These are phyloP conservation scores for Recurvomyces mirabilis DNA, from an alignment of 495 filamentous ascomycete genomes.

Conservation along the genomic window DNA sequence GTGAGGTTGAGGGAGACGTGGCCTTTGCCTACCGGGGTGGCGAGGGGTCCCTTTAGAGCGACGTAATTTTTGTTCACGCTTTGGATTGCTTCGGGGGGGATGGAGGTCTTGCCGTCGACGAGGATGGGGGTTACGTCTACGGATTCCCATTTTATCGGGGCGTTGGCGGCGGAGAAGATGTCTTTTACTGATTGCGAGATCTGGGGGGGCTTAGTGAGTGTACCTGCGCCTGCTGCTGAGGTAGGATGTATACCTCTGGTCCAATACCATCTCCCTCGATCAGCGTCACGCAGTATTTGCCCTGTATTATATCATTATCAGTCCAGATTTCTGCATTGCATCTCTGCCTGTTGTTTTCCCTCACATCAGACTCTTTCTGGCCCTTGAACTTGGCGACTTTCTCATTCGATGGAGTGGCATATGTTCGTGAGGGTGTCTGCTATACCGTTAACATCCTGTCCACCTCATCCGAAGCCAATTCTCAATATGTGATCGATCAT, in stretches of 20 bases:
- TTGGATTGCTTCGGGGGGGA: constrained; percentile 79
- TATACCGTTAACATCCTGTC: neutral
- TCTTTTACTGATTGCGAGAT: constrained; percentile 96
- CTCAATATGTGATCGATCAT: constrained; percentile 4
- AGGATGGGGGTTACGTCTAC: constrained; percentile 89
- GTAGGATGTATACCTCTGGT: constrained; percentile 32
- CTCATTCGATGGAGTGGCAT: constrained; percentile 44
- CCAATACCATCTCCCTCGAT: constrained; percentile 99
- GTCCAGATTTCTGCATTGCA: constrained; percentile 15
- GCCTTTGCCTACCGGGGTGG: constrained; percentile 94
- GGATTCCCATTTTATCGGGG: constrained; percentile 90
- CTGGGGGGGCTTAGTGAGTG: constrained; percentile 35
- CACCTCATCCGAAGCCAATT: neutral
- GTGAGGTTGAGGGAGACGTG: constrained; percentile 98
- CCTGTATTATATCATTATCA: constrained; percentile 44
- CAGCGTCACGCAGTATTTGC: constrained; percentile 86
- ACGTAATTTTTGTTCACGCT: constrained; percentile 88
- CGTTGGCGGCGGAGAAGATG: constrained; percentile 89
- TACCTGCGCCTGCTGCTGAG: neutral
- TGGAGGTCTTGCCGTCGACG: constrained; percentile 86
- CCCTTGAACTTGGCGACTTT: constrained; percentile 89
- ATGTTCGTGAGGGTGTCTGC: constrained; percentile 30
- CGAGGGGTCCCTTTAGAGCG: constrained; percentile 92
- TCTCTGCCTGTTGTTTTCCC: constrained; percentile 21
- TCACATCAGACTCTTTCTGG: constrained; percentile 75